Percentiles rank a stretch among this genome's conserved stretches.
These are phyloP conservation scores for Solanum appendiculatum DNA, from an alignment of 257 asterid species.

Conservation along the genomic window DNA sequence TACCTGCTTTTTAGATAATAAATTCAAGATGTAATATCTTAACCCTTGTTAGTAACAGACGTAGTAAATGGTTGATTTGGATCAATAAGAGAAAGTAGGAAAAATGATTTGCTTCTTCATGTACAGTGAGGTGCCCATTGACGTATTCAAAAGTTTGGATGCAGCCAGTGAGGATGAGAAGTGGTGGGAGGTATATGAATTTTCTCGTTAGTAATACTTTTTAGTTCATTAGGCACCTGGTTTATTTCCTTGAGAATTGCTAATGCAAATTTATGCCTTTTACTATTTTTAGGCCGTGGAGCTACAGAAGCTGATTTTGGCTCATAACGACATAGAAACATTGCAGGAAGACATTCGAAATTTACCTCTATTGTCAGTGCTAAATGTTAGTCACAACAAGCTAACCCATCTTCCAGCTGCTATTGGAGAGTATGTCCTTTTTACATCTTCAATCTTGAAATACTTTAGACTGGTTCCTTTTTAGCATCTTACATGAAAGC, in stretches of 20 bases:
- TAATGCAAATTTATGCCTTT: background rate
- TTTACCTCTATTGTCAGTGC: conserved; percentile 49
- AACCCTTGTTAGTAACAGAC: background rate
- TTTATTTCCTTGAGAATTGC: background rate
- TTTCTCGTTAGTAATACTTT: background rate
- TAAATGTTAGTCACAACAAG: conserved; percentile 85
- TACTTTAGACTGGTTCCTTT: background rate
- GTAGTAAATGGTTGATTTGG: background rate
- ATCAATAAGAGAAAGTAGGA: background rate
- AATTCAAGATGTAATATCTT: background rate
- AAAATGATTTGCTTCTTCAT: background rate
- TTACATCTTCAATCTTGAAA: background rate
- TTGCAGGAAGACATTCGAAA: conserved; percentile 78
- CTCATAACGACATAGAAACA: conserved; percentile 70
- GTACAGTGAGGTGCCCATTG: conserved; percentile 77
- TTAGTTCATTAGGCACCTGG: background rate
- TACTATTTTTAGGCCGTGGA: conserved; percentile 63
- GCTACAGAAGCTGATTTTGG: conserved; percentile 88
- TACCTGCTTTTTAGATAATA: background rate
- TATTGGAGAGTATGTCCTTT: conserved; percentile 73
- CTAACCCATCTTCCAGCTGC: conserved; percentile 75
- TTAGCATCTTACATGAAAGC: background rate
- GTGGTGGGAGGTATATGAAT: conserved; percentile 93
- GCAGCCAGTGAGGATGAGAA: conserved; percentile 78
- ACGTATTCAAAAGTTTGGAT: conserved; percentile 75